Conservation (phyloP, 257 asterid genomes). For the Solanum sejunctum region DNA sequence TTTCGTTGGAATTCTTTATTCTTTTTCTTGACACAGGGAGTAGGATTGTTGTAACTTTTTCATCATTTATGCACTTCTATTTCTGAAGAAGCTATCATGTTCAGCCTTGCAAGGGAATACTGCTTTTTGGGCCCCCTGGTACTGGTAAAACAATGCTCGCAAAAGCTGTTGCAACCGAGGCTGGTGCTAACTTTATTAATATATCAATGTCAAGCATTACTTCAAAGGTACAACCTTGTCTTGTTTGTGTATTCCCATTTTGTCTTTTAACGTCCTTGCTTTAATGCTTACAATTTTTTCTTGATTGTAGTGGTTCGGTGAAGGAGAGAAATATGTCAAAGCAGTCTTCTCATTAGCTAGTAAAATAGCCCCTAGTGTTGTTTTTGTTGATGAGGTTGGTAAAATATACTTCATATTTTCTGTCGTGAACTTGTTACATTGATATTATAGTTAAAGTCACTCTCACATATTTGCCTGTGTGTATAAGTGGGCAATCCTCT, state of each 20-base stretch:
- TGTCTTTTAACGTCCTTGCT: neutral
- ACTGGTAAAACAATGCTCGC: slow-evolving; percentile 94
- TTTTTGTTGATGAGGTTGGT: slow-evolving; percentile 84
- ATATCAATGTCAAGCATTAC: slow-evolving; percentile 89
- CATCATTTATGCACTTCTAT: neutral
- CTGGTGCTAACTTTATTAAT: slow-evolving; percentile 83
- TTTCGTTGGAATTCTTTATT: neutral
- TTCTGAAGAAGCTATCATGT: slow-evolving; percentile 1
- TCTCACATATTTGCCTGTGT: neutral
- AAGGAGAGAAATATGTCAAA: slow-evolving; percentile 84
- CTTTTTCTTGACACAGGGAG: neutral
- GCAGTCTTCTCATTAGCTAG: slow-evolving; percentile 86
- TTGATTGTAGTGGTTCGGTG: slow-evolving; percentile 75
- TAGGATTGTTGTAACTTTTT: neutral
- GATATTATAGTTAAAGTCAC: neutral
- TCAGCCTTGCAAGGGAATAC: slow-evolving; percentile 91
- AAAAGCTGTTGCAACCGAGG: slow-evolving; percentile 94
- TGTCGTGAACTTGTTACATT: neutral
- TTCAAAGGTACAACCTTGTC: slow-evolving; percentile 37
- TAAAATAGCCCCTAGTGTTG: slow-evolving; percentile 79
- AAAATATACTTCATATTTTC: neutral
- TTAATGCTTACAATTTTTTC: neutral
- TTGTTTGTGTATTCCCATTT: neutral
- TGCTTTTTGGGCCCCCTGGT: slow-evolving; percentile 94
- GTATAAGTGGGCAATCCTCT: neutral